Evolutionary conservation across 257 asterid genomes (phyloP).

Genomic region (Nicotiana benthamiana): DNA sequence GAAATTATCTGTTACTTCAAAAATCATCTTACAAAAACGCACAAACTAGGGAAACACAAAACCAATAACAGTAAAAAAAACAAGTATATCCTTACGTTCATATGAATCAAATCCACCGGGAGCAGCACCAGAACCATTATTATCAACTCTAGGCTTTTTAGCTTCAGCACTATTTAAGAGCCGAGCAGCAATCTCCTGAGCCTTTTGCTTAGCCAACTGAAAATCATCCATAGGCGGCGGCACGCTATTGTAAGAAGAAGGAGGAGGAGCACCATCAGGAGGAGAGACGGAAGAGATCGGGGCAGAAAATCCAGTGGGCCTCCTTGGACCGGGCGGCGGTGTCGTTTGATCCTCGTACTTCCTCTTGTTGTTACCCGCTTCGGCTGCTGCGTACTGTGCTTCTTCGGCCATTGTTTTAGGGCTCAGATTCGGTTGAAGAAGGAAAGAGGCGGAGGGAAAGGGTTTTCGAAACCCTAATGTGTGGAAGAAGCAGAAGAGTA

Average conservation of each 20-base stretch:
- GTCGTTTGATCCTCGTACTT: slow-evolving; percentile 60
- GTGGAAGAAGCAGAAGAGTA: not conserved
- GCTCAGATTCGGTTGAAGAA: not conserved
- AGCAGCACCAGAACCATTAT: slow-evolving; percentile 57
- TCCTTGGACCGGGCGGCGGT: slow-evolving; percentile 49
- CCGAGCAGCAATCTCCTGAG: slow-evolving; percentile 89
- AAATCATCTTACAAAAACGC: too few relatives aligned
- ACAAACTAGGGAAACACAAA: not conserved
- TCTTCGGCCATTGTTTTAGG: slow-evolving; percentile 21
- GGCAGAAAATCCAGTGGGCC: slow-evolving; percentile 72
- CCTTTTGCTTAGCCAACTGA: slow-evolving; percentile 85
- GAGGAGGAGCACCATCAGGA: slow-evolving; percentile 41
- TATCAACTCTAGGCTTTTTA: slow-evolving; percentile 59
- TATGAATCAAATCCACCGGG: not conserved
- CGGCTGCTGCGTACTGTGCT: slow-evolving; percentile 12
- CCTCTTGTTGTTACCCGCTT: slow-evolving; percentile 17
- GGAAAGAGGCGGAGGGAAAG: not conserved
- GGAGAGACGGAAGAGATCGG: slow-evolving; percentile 41
- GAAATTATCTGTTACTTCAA: too few relatives aligned
- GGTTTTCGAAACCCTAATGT: slow-evolving; percentile 14
- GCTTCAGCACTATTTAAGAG: slow-evolving; percentile 60
- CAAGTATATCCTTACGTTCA: not conserved
- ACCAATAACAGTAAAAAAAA: not conserved
- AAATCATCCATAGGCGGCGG: slow-evolving; percentile 78
- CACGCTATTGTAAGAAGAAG: slow-evolving; percentile 52